Evolutionary conservation across 768 basidiomycete genomes (phyloP).

Genomic region (Postia placenta): DNA sequence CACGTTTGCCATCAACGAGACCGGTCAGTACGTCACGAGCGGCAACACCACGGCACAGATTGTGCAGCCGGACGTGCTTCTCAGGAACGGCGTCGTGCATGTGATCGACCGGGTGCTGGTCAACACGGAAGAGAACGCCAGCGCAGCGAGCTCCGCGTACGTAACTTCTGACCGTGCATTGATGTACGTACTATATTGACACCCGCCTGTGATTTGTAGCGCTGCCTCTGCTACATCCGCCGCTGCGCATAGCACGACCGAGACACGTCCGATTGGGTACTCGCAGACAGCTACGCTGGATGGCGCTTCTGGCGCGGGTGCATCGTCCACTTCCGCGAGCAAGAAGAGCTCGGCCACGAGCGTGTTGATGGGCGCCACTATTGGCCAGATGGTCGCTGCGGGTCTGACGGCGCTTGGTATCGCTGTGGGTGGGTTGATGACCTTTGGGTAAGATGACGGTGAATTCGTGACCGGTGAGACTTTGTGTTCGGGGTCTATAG

Average conservation of each 20-base stretch:
- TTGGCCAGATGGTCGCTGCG: not conserved
- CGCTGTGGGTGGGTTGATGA: not conserved
- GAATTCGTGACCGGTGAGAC: too few species aligned
- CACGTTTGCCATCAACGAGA: slow-evolving; percentile 44
- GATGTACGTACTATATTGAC: not conserved
- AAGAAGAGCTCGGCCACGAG: not conserved
- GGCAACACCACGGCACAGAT: slow-evolving; percentile 46
- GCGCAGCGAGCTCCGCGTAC: slow-evolving; percentile 49
- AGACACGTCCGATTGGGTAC: slow-evolving; percentile 36
- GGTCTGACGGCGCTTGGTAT: slow-evolving; percentile 1
- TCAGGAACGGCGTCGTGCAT: slow-evolving; percentile 66
- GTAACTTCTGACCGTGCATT: slow-evolving; percentile 16
- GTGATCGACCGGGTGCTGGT: slow-evolving; percentile 49
- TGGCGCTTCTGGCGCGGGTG: not conserved
- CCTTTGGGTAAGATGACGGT: not conserved
- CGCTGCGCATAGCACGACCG: slow-evolving; percentile 29
- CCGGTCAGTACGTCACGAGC: slow-evolving; percentile 50
- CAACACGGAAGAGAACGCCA: slow-evolving; percentile 34
- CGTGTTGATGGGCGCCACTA: not conserved
- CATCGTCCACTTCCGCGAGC: not conserved
- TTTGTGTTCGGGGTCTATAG: too few species aligned
- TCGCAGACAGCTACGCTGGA: slow-evolving; percentile 14
- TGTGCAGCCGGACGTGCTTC: slow-evolving; percentile 51
- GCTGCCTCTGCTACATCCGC: slow-evolving; percentile 43
- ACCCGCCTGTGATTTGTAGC: slow-evolving; percentile 20